A percentile compares a stretch with the other conserved stretches of the same genome.
These are phyloP conservation scores for Glycine soja DNA, from an alignment of 306 rosid genomes.

Conservation along the genomic window DNA sequence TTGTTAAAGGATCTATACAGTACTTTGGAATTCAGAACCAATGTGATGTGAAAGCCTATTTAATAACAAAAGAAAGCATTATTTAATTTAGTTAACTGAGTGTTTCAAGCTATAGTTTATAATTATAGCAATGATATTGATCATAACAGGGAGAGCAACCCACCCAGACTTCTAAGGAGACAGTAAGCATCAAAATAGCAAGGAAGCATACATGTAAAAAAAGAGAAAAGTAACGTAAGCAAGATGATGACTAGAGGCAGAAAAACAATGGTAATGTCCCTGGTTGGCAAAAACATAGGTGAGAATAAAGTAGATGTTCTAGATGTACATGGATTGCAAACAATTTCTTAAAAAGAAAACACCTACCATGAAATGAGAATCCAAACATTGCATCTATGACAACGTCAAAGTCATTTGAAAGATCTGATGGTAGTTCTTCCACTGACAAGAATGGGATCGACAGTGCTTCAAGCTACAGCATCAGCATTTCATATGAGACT, in stretches of 20 bases:
- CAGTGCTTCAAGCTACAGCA: slow-evolving; percentile 84
- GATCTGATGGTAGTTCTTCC: slow-evolving; percentile 77
- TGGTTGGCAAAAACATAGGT: slow-evolving; percentile 6
- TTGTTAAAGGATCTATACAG: slow-evolving; percentile 15
- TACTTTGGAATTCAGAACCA: slow-evolving; percentile 30
- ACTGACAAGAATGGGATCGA: slow-evolving; percentile 82
- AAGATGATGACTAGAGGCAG: background rate
- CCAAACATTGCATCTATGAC: slow-evolving; percentile 91
- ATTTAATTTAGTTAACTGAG: slow-evolving; percentile 25
- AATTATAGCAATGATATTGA: slow-evolving; percentile 31
- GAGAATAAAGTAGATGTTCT: slow-evolving; percentile 4
- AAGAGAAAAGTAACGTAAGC: slow-evolving; percentile 14
- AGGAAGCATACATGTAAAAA: background rate
- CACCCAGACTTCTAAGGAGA: slow-evolving; percentile 10
- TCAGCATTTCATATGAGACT: slow-evolving; percentile 49
- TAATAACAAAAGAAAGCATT: slow-evolving; percentile 21
- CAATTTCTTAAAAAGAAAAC: background rate
- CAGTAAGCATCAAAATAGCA: slow-evolving; percentile 11
- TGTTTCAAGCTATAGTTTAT: slow-evolving; percentile 14
- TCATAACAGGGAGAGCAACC: background rate
- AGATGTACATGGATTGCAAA: background rate
- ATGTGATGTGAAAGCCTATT: background rate
- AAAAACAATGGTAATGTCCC: slow-evolving; percentile 8
- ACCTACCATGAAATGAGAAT: slow-evolving; percentile 92
- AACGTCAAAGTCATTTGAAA: slow-evolving; percentile 75